Base-by-base conservation (phyloP, 2,329 filamentous ascomycete genomes). In the Ophiosphaerella korrae region DNA sequence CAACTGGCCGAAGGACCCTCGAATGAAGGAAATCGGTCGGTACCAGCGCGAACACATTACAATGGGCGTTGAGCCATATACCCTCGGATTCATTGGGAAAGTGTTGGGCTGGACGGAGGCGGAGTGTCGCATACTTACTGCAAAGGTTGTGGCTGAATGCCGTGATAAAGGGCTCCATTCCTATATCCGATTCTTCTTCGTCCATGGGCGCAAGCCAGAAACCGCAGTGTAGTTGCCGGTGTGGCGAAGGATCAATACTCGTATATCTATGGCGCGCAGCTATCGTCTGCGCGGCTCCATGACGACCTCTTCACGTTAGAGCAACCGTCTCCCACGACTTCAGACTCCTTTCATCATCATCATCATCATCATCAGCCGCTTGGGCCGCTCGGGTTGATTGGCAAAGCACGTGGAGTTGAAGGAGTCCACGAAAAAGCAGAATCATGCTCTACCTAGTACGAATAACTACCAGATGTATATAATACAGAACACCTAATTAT, bases 11-110 rank as follows among this genome's bases (percentile, higher is more conserved):
- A 76, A 77, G 43, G 78, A 81, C 42, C 71, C 73, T 1, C 76
- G 75, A 45, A 75, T 79, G 73, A 82, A 80, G 59, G 75, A 79
- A 55, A 74, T 82, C 18, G 79, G 80, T 13, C 67, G 74, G 24
- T 79, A 70, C 47, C 66, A 72, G 53, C 67, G 68, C 37, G 68
- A 72, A 46, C 67, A 71, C 55, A 63, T 72, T 60, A 51, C 59
- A 40, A 63, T 71, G 55, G 70, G 70, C 53, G 60, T 73, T 46
- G 70, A 71, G 49, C 70, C 70, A 6, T 72, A 72, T 39, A 72
- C 70, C 0, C 52, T 71, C 7, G 70, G 69, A 45, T 67, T 73
- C 43, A 57, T 72, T 26, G 70, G 69, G 40, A 71, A 70, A 47
- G 57, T 73, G 8, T 55, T 70, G 7, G 70, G 70, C 53, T 73